Evolutionary conservation across 805 yeast genomes (phyloP).

Genomic region (Wickerhamiella occidentalis): DNA sequence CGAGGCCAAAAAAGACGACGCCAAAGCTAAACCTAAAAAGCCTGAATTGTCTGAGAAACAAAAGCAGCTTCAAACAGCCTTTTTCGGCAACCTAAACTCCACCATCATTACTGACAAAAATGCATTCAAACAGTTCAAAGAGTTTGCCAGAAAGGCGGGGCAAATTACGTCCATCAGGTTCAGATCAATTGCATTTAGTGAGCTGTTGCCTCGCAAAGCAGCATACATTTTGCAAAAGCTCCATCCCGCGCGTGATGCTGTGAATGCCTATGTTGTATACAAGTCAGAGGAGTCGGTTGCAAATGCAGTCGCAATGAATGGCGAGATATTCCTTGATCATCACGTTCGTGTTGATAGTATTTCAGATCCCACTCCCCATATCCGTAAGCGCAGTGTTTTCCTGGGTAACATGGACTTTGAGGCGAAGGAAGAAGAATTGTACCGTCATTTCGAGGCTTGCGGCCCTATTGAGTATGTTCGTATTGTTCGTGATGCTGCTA

Average conservation of each 20-base stretch:
- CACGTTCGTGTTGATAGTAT: constrained; percentile 88
- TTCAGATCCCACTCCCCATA: constrained; percentile 81
- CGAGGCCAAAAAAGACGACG: constrained; percentile 24
- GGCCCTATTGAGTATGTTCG: constrained; percentile 81
- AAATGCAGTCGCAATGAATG: constrained; percentile 46
- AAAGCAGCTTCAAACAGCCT: constrained; percentile 74
- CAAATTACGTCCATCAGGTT: constrained; percentile 67
- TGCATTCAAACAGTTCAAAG: constrained; percentile 51
- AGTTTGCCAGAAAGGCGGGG: constrained; percentile 40
- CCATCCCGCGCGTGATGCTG: constrained; percentile 63
- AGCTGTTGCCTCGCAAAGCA: constrained; percentile 79
- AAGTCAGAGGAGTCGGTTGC: constrained; percentile 35
- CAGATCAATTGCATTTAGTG: constrained; percentile 82
- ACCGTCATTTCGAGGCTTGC: constrained; percentile 60
- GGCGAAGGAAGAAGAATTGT: constrained; percentile 77
- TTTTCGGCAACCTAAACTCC: constrained; percentile 73
- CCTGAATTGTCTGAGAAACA: constrained; percentile 43
- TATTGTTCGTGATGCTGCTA: constrained; percentile 80
- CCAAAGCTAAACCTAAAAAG: constrained; percentile 15
- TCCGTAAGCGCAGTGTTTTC: constrained; percentile 70
- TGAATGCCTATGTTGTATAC: constrained; percentile 83
- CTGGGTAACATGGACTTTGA: constrained; percentile 92
- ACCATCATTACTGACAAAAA: constrained; percentile 52
- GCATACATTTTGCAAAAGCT: constrained; percentile 74
- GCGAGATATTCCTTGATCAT: constrained; percentile 49